These are phyloP conservation scores for Dianthus caryophyllus DNA, from an alignment of 148 eudicot genomes.

Conservation along the genomic window DNA sequence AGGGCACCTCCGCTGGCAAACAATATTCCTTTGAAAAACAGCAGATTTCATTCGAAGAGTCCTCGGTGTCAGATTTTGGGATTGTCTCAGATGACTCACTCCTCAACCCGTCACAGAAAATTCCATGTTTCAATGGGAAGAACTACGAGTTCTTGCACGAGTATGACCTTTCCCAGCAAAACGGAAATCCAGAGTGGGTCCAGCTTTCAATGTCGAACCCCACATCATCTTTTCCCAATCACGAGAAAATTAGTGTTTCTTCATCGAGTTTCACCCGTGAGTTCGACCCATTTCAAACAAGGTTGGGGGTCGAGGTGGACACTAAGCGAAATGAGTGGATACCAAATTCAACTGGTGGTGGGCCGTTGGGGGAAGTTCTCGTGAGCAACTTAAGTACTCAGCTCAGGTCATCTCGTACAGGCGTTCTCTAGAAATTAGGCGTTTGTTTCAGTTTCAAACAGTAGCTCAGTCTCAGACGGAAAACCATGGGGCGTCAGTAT, in stretches of 20 bases:
- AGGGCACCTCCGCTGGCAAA: slow-evolving; percentile 34
- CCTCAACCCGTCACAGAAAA: slow-evolving; percentile 50
- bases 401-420: slow-evolving; percentile 68
- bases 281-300: slow-evolving; percentile 42
- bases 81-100: slow-evolving; percentile 50
- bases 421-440: slow-evolving; percentile 57
- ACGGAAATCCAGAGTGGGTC: slow-evolving; percentile 60
- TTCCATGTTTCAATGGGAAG: slow-evolving; percentile 31
- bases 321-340: slow-evolving; percentile 44
- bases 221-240: slow-evolving; percentile 44
- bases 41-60: slow-evolving; percentile 27
- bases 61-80: slow-evolving; percentile 49
- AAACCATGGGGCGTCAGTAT: slow-evolving; percentile 43
- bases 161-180: slow-evolving; percentile 38
- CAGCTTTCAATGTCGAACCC: slow-evolving; percentile 81
- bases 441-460: slow-evolving; percentile 66
- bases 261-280: slow-evolving; percentile 44
- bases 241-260: slow-evolving; percentile 41
- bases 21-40: slow-evolving; percentile 40
- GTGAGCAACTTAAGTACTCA: slow-evolving; percentile 41
- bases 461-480: slow-evolving; percentile 64
- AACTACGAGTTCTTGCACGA: slow-evolving; percentile 35
- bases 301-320: slow-evolving; percentile 27
- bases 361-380: slow-evolving; percentile 76
- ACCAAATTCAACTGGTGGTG: slow-evolving; percentile 65